These are phyloP conservation scores for Brassica napus DNA, from an alignment of 345 rosid genomes.

Conservation along the genomic window Da-Ae NC_063436.1:32478001-32478500, in stretches of 20 bases:
- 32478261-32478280: no score
- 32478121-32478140: background rate
- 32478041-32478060: slow-evolving; percentile 73
- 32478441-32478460: no score
- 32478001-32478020: slow-evolving; percentile 72
- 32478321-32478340: no score
- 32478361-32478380: no score
- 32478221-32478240: slow-evolving; percentile 83
- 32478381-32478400: no score
- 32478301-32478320: no score
- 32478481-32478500: no score
- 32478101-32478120: background rate
- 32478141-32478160: slow-evolving; percentile 62
- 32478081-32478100: background rate
- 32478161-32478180: slow-evolving; percentile 49
- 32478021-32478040: slow-evolving; percentile 67
- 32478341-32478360: no score
- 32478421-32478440: no score
- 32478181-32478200: slow-evolving; percentile 51
- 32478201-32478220: slow-evolving; percentile 61
- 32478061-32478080: slow-evolving; percentile 40
- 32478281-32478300: no score
- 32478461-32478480: no score
- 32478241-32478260: slow-evolving; percentile 75
- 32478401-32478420: no score